Base-by-base conservation (phyloP, 345 rosid genomes). In the Arabis hirsuta region DNA sequence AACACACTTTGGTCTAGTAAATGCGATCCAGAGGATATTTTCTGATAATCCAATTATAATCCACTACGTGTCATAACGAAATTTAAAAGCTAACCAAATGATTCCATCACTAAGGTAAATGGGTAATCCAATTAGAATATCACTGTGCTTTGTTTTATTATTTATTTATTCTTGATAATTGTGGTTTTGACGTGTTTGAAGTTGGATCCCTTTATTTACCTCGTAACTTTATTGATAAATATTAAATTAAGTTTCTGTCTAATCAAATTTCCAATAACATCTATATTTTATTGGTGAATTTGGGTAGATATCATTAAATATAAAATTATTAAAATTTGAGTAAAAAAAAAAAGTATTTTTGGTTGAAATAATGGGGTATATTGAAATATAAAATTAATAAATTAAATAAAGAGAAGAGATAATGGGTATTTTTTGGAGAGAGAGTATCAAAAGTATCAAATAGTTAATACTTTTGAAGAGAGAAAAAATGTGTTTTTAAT, bases 21-120 rank as follows among this genome's bases (percentile, higher is more conserved):
- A 45, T 57, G 60, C 61, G 44, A 19, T 42, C 54, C 16, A 43
- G 34, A 45, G 24, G 47, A 61, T 61, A 0, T 29, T 27, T 45
- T 7, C 31, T 9, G 2, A 1, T n/a, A 0, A 11, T 13, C 63
- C 76, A 44, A 22, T 62, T 2, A 34, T 1, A 55, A 0, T 16
- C 14, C 2, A 16, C 64, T 64, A 55, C 62, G 46, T 61, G 27
- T 39, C 20, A 36, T 29, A 12, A 3, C 7, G 16, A 12, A 20
- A 6, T 0, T 12, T 11, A 13, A 12, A 32, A 55, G 42, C 42
- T 19, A 31, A 48, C 32, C 20, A 29, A 31, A 50, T 19, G 11
- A 67, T 26, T 44, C 26, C 24, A 2, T 22, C 24, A 4, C 4
- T 29, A 5, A 29, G 32, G 32, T 29, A 3, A 29, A 29, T 34